Conservation (phyloP, 2,329 filamentous ascomycete genomes). For the Lachnellula hyalina region DNA sequence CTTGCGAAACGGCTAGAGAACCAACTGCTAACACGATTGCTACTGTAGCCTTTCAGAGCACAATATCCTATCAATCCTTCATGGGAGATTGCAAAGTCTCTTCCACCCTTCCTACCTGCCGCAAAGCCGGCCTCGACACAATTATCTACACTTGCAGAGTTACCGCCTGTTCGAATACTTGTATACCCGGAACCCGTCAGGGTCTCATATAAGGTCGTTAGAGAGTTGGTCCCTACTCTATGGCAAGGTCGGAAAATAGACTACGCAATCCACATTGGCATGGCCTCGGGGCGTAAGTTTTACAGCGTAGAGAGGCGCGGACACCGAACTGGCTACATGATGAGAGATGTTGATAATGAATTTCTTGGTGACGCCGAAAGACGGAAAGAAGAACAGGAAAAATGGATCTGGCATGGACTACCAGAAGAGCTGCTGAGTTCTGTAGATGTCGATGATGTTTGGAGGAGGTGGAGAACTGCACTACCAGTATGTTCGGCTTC, state of each 20-base stretch:
- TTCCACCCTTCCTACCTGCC: slow-evolving; percentile 56
- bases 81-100: slow-evolving; percentile 66
- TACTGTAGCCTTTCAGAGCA: slow-evolving; percentile 64
- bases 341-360: slow-evolving; percentile 64
- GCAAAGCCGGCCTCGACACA: slow-evolving; percentile 7
- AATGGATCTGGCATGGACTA: slow-evolving; percentile 50
- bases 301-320: slow-evolving; percentile 69
- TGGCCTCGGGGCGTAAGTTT: slow-evolving; percentile 59
- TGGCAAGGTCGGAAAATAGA: slow-evolving; percentile 47
- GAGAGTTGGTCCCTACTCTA: slow-evolving; percentile 57
- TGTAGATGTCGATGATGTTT: slow-evolving; percentile 52
- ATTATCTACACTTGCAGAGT: slow-evolving; percentile 29
- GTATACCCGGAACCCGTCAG: slow-evolving; percentile 62
- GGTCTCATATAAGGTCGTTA: slow-evolving; percentile 65
- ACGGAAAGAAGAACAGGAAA: slow-evolving; percentile 34
- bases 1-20: background rate
- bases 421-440: slow-evolving; percentile 53
- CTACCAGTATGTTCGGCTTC: slow-evolving; percentile 38
- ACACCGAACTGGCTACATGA: slow-evolving; percentile 66
- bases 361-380: slow-evolving; percentile 44
- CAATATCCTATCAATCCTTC: slow-evolving; percentile 72
- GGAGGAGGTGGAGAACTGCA: slow-evolving; percentile 48
- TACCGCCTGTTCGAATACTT: slow-evolving; percentile 53
- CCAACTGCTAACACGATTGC: slow-evolving; percentile 1
- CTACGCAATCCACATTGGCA: slow-evolving; percentile 71